phyloP scores from a whole-genome alignment of 805 yeast species.

The Pichia rugopelliculosa region DNA sequence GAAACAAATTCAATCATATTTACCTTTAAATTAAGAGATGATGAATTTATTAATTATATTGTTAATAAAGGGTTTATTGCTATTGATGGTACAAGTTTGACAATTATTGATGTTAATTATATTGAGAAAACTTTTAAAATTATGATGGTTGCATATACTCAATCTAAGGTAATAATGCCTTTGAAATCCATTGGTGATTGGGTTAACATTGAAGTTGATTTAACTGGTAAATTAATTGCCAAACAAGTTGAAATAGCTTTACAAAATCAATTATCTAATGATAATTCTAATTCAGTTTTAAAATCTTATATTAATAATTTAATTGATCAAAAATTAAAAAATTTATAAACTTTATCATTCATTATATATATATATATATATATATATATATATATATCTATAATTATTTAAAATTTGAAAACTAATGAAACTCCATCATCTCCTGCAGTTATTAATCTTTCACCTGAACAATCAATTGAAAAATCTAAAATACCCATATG shows the following conservation, averaged over 20 bases:
- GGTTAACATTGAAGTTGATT: constrained; percentile 91
- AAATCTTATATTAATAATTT: constrained; percentile 41
- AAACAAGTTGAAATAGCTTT: constrained; percentile 65
- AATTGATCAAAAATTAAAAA: constrained; percentile 36
- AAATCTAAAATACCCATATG: constrained; percentile 91
- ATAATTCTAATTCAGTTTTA: constrained; percentile 37
- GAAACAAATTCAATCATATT: constrained; percentile 76
- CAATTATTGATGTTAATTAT: constrained; percentile 75
- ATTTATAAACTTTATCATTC: neutral
- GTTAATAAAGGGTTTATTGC: constrained; percentile 95
- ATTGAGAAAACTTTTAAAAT: constrained; percentile 55
- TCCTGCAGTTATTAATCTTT: constrained; percentile 81
- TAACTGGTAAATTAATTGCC: constrained; percentile 86
- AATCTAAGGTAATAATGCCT: constrained; percentile 70
- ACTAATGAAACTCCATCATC: constrained; percentile 92
- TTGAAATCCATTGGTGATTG: constrained; percentile 49
- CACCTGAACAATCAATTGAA: constrained; percentile 56
- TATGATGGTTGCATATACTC: constrained; percentile 90
- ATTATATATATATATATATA: neutral
- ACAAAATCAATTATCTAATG: constrained; percentile 43
- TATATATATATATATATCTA: neutral
- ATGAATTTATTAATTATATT: constrained; percentile 56
- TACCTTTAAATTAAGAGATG: constrained; percentile 65
- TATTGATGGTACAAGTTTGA: constrained; percentile 87
- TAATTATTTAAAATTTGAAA: constrained; percentile 32